Percentiles rank a stretch among this genome's conserved stretches.
Conservation (phyloP, 176 grass and related monocot genomes). For the Guadua angustifolia region DNA sequence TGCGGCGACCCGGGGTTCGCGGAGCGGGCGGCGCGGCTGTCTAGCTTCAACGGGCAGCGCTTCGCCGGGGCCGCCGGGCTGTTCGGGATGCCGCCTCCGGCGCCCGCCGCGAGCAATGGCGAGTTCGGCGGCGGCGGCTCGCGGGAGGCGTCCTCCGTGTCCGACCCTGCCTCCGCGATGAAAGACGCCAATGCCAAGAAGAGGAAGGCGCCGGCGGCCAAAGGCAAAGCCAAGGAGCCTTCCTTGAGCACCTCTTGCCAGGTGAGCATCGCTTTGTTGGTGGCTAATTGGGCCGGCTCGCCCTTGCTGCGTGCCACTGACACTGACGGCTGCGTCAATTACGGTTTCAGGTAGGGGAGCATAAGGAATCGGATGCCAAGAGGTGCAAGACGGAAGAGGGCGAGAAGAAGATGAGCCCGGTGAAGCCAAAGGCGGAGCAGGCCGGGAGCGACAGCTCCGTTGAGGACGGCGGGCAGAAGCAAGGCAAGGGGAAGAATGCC, state of each 20-base stretch:
- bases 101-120: slow-evolving; percentile 45
- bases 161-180: slow-evolving; percentile 55
- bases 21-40: slow-evolving; percentile 70
- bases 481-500: slow-evolving; percentile 62
- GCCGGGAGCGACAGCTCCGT: slow-evolving; percentile 56
- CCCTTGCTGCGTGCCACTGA: neutral
- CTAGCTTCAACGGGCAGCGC: slow-evolving; percentile 65
- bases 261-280: slow-evolving; percentile 26
- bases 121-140: slow-evolving; percentile 42
- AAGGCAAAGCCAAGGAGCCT: slow-evolving; percentile 74
- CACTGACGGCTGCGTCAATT: slow-evolving; percentile 14
- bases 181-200: slow-evolving; percentile 76
- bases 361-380: slow-evolving; percentile 53
- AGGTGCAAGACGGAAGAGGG: slow-evolving; percentile 48
- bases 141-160: slow-evolving; percentile 75
- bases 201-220: slow-evolving; percentile 62
- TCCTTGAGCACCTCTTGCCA: slow-evolving; percentile 49
- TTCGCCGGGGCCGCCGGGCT: slow-evolving; percentile 35
- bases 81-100: slow-evolving; percentile 46
- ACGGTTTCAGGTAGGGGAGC: slow-evolving; percentile 53
- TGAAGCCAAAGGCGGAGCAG: slow-evolving; percentile 62
- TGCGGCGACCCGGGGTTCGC: slow-evolving; percentile 63
- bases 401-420: slow-evolving; percentile 29
- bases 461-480: slow-evolving; percentile 58
- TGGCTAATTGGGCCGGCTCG: neutral